Percentiles rank a stretch among this genome's conserved stretches.
phyloP scores from a whole-genome alignment of 2,329 filamentous ascomycete species.

The Fusarium begoniae region DNA sequence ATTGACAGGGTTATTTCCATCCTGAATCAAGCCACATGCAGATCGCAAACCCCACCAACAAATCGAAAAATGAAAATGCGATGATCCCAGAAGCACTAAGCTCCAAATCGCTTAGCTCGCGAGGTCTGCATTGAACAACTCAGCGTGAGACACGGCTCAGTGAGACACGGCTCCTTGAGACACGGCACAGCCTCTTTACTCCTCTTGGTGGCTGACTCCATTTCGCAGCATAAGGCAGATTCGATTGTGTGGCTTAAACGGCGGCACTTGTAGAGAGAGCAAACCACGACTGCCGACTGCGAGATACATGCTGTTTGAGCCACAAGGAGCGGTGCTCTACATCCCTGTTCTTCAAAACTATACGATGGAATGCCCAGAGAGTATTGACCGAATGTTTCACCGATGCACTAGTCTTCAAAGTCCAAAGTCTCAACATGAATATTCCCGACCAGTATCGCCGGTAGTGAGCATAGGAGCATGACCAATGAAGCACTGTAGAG shows the following conservation, averaged over 20 bases:
- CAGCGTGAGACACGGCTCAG: not conserved
- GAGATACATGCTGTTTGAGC: not conserved
- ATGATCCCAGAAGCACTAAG: not conserved
- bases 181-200: not conserved
- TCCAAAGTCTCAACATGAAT: not conserved
- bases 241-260: not conserved
- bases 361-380: not conserved
- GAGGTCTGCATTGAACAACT: not conserved
- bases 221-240: not conserved
- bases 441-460: not conserved
- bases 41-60: no score
- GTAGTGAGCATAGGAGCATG: not conserved
- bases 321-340: fast-evolving
- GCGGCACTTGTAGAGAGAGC: not conserved
- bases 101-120: fast-evolving
- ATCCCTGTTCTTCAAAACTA: not conserved
- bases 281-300: not conserved
- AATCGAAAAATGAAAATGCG: no score
- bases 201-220: not conserved
- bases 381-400: conserved; percentile 3
- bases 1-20: not conserved
- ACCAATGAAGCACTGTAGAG: not conserved
- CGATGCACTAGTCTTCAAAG: not conserved
- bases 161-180: not conserved
- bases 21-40: not conserved